These are phyloP conservation scores for Aspergillus saccharolyticus DNA, from an alignment of 495 filamentous ascomycete genomes.

Conservation along the genomic window DNA sequence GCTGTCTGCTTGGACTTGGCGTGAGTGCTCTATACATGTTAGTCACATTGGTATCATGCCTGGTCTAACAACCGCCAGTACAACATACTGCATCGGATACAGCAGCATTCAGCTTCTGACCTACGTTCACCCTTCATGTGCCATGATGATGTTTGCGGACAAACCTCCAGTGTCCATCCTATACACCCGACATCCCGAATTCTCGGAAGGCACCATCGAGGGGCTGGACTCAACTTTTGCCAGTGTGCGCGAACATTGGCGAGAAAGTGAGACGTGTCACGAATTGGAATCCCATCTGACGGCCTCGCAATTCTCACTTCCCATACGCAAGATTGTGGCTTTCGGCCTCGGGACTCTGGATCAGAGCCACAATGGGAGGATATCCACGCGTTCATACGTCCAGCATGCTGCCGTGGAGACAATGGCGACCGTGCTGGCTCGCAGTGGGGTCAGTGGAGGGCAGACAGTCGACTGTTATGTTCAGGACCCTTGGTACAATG, in stretches of 20 bases:
- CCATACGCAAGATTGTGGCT: slow-evolving; percentile 18
- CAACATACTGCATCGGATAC: slow-evolving; percentile 23
- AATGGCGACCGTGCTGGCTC: slow-evolving; percentile 9
- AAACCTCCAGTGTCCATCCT: slow-evolving; percentile 18
- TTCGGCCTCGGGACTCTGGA: slow-evolving; percentile 18
- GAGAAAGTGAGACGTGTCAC: slow-evolving; percentile 9
- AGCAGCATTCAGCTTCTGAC: slow-evolving; percentile 18
- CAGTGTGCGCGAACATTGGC: slow-evolving; percentile 8
- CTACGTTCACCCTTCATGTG: slow-evolving; percentile 14
- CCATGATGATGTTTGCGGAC: slow-evolving; percentile 14
- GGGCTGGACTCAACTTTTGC: slow-evolving; percentile 7
- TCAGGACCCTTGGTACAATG: slow-evolving; percentile 29
- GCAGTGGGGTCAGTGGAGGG: slow-evolving; percentile 6
- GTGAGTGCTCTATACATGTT: slow-evolving; percentile 9
- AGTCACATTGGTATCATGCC: neutral
- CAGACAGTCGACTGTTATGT: slow-evolving; percentile 19
- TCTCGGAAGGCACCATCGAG: neutral
- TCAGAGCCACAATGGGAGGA: slow-evolving; percentile 5
- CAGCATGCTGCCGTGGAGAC: slow-evolving; percentile 23
- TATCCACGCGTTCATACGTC: slow-evolving; percentile 12
- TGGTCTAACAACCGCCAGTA: slow-evolving; percentile 6
- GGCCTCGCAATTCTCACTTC: neutral
- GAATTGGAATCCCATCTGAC: slow-evolving; percentile 9
- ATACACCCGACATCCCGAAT: slow-evolving; percentile 12
- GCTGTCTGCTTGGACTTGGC: slow-evolving; percentile 17